Conservation (phyloP, 1,284 basidiomycete species). For the Pseudozyma flocculosa region DNA sequence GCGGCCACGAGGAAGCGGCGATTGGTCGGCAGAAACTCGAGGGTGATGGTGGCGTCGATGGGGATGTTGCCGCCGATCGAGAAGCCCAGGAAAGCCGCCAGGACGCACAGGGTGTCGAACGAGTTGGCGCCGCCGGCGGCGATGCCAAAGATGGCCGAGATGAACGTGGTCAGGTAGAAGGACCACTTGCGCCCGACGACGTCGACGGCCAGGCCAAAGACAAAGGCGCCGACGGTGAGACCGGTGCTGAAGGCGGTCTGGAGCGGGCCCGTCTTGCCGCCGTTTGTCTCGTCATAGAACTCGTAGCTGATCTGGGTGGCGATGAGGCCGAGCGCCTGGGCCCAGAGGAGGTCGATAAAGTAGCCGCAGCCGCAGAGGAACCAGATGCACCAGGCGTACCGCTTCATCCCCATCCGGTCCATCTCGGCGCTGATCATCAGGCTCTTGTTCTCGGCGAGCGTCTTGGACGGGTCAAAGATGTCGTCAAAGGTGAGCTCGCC, state of each 20-base stretch:
- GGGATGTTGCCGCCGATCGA: constrained; percentile 52
- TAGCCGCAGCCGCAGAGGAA: constrained; percentile 48
- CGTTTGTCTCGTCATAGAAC: constrained; percentile 19
- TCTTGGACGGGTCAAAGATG: constrained; percentile 39
- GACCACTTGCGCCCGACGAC: constrained; percentile 46
- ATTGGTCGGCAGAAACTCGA: constrained; percentile 46
- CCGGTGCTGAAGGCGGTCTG: constrained; percentile 45
- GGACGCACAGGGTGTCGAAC: constrained; percentile 41
- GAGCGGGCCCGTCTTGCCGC: constrained; percentile 33
- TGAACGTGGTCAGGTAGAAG: constrained; percentile 49
- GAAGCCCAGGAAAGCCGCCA: constrained; percentile 42
- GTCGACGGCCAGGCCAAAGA: constrained; percentile 51
- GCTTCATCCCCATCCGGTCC: constrained; percentile 48
- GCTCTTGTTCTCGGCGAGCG: constrained; percentile 42
- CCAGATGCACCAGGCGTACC: constrained; percentile 47
- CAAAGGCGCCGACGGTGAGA: constrained; percentile 49
- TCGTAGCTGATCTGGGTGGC: constrained; percentile 37
- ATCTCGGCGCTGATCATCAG: constrained; percentile 42
- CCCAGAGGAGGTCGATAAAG: constrained; percentile 54
- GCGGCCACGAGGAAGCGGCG: constrained; percentile 38
- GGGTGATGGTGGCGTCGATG: constrained; percentile 48
- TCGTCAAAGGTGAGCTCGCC: constrained; percentile 22
- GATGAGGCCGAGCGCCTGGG: constrained; percentile 47
- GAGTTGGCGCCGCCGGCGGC: constrained; percentile 32
- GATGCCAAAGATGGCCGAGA: constrained; percentile 47